These are phyloP conservation scores for Trichoderma asperelloides DNA, from an alignment of 495 filamentous ascomycete genomes.

Conservation along the genomic window DNA sequence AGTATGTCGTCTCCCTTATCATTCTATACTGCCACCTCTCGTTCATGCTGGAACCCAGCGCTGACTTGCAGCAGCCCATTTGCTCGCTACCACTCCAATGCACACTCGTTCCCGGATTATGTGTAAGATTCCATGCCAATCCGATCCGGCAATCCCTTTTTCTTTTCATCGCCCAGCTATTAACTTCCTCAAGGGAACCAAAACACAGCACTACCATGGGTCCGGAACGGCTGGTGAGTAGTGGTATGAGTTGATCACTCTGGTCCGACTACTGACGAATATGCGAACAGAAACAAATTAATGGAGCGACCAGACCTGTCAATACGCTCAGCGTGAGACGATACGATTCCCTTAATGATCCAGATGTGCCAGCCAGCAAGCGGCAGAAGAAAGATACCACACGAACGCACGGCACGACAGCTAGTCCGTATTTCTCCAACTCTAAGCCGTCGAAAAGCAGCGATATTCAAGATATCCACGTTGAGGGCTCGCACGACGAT, in stretches of 20 bases:
- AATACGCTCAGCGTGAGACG: neutral
- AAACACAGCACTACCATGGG: neutral
- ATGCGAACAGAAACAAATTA: neutral
- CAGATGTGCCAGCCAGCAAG: neutral
- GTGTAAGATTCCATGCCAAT: neutral
- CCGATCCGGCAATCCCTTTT: neutral
- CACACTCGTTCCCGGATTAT: conserved; percentile 10
- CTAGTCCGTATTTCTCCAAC: neutral
- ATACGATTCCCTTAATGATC: neutral
- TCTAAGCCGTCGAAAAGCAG: neutral
- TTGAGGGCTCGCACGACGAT: neutral
- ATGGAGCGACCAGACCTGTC: neutral
- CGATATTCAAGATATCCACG: neutral
- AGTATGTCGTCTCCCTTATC: neutral
- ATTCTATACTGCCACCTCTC: neutral
- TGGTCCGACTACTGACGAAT: neutral
- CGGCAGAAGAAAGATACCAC: conserved; percentile 2
- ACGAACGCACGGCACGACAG: neutral
- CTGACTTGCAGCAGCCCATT: conserved; percentile 1
- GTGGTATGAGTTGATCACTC: neutral
- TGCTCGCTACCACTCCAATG: conserved; percentile 7
- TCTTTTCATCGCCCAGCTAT: neutral
- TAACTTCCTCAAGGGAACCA: neutral
- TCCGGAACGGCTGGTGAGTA: conserved; percentile 3
- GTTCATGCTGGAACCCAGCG: neutral